Percentiles rank a stretch among this genome's conserved stretches.
phyloP scores from a whole-genome alignment of 805 yeast genomes.

The Lachancea mirantina region DNA sequence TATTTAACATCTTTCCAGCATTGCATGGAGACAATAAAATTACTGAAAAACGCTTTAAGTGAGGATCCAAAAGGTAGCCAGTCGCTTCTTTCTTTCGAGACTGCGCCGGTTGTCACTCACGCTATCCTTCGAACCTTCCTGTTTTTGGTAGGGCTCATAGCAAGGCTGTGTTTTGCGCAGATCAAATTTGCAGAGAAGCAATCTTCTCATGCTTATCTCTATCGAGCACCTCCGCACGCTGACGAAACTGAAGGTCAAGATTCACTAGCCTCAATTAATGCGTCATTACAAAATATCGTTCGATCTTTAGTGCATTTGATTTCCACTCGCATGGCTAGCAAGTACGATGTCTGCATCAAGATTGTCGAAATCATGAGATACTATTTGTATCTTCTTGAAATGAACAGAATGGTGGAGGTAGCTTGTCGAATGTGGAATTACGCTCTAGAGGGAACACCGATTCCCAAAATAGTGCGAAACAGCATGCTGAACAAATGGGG shows the following conservation, averaged over 20 bases:
- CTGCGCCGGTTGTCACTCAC: no score
- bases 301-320: not conserved
- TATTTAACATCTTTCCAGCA: constrained; percentile 1
- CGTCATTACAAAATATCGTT: not conserved
- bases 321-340: not conserved
- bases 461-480: constrained; percentile 3
- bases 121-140: constrained; percentile 1
- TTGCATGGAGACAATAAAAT: constrained; percentile 4
- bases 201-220: not conserved
- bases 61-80: not conserved
- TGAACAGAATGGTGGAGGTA: constrained; percentile 4
- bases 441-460: not conserved
- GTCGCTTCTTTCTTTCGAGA: no score
- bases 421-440: constrained; percentile 9
- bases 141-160: not conserved
- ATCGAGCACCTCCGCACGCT: not conserved
- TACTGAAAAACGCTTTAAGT: constrained; percentile 1
- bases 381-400: constrained; percentile 4
- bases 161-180: constrained; percentile 1
- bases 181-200: not conserved
- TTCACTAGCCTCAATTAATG: not conserved
- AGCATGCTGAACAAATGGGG: constrained; percentile 6
- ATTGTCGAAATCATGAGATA: constrained; percentile 3
- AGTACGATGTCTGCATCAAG: constrained; percentile 1
- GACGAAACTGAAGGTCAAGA: not conserved